Base-by-base conservation (phyloP, 1,139 yeast species). In the Candida pseudocylindracea region DNA sequence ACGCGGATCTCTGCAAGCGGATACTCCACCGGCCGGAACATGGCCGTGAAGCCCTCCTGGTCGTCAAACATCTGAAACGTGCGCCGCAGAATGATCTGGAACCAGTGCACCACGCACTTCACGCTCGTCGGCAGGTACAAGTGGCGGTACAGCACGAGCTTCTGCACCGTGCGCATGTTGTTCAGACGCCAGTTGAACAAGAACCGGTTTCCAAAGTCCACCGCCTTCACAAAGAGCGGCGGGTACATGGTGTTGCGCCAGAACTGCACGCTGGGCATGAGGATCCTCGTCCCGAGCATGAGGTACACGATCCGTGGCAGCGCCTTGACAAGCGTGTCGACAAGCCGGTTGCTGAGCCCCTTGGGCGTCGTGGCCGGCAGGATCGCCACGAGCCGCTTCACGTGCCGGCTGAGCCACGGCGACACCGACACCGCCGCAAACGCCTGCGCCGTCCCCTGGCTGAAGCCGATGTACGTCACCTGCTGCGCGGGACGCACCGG, bases 291-390 rank as follows among this genome's bases (percentile, higher is more conserved):
- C 8, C 94, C 92, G 50, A 85, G 85, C 30, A 81, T 53, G 32
- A 74, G 49, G 46, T 65, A 83, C 44, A 85, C 60, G 30, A 81
- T 52, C 35, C 71, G 63, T 2, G 96, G 96, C 2, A 83, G 71
- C 7, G 92, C 67, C 44, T 79, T 73, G 40, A 79, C 66, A 30
- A 85, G 57, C 1, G 83, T 63, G 46, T 81, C 92, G 28, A 80
- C 72, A 36, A 83, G 56, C 45, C 67, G 63, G 40, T 85, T 78
- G 38, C 74, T 71, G 20, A 85, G 57, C 1, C 93, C 91, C 33
- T 72, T 78, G 0, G 96, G 96, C 0, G 95, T 80, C 54, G 92
- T 78, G 2, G 96, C 96, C 1, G 96, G 96, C 0, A 94, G 79
- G 30, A 80, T 63, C 5, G 91, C 93, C 34, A 85, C 66, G 38